These are phyloP conservation scores for Cryptococcus sp. DNA, from an alignment of 1,284 basidiomycete genomes.

Conservation along the genomic window DNA sequence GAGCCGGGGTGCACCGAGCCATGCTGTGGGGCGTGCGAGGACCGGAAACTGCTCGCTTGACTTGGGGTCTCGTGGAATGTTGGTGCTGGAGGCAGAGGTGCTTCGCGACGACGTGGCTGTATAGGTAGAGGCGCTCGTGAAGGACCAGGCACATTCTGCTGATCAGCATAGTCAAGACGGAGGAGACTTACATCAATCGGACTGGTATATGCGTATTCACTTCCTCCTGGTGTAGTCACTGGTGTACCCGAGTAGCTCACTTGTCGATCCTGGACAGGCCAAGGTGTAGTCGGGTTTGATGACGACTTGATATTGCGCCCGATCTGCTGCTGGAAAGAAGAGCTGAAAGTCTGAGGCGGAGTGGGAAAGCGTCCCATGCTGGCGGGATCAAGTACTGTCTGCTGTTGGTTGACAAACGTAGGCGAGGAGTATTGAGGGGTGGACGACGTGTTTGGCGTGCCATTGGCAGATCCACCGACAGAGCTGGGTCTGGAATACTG, in stretches of 20 bases:
- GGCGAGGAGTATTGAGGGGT: background rate
- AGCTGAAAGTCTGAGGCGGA: constrained; percentile 15
- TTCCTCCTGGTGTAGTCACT: constrained; percentile 32
- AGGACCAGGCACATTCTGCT: background rate
- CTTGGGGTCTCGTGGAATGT: background rate
- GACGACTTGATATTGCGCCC: background rate
- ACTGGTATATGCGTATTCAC: constrained; percentile 25
- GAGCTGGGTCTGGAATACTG: background rate
- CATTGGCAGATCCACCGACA: background rate
- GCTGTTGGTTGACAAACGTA: background rate
- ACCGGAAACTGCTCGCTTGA: constrained; percentile 11
- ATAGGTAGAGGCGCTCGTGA: constrained; percentile 10
- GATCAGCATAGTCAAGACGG: background rate
- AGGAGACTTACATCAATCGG: constrained; percentile 28
- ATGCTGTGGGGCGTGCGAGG: constrained; percentile 5
- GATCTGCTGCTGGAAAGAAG: constrained; percentile 2
- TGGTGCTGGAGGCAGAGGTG: constrained; percentile 17
- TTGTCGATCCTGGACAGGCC: constrained; percentile 22
- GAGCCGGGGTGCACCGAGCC: background rate
- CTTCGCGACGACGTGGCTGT: constrained; percentile 16
- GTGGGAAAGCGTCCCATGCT: constrained; percentile 11
- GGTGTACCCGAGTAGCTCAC: constrained; percentile 26
- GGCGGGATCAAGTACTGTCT: background rate
- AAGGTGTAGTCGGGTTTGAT: constrained; percentile 8
- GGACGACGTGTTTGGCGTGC: background rate